Percentiles rank a stretch among this genome's conserved stretches.
Evolutionary conservation across 805 yeast genomes (phyloP).

Genomic region (Teunomyces kruisii): DNA sequence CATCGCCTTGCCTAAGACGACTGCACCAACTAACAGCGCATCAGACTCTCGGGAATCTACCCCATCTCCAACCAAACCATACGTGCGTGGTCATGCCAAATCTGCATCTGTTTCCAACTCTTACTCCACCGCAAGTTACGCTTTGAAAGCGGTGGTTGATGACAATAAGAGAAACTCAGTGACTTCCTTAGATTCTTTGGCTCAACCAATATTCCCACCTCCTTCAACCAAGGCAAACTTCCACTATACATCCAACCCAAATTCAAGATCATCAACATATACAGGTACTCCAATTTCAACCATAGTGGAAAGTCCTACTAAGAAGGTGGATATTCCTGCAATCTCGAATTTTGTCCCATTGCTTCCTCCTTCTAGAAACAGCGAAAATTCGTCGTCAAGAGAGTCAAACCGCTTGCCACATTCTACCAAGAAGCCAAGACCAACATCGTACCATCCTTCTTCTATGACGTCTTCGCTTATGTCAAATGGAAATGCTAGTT

Average conservation of each 20-base stretch:
- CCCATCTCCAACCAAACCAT: slow-evolving; percentile 21
- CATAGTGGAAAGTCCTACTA: slow-evolving; percentile 46
- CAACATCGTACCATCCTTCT: slow-evolving; percentile 81
- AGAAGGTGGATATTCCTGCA: slow-evolving; percentile 17
- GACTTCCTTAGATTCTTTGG: slow-evolving; percentile 15
- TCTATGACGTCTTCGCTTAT: slow-evolving; percentile 36
- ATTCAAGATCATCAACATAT: slow-evolving; percentile 28
- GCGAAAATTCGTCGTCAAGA: slow-evolving; percentile 10
- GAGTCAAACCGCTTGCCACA: slow-evolving; percentile 42
- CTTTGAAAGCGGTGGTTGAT: slow-evolving; percentile 71
- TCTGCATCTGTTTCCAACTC: slow-evolving; percentile 29
- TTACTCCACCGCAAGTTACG: slow-evolving; percentile 61
- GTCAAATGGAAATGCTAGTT: slow-evolving; percentile 10
- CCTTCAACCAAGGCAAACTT: slow-evolving; percentile 10
- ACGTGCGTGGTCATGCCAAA: slow-evolving; percentile 28
- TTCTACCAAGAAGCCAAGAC: slow-evolving; percentile 63
- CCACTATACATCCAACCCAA: slow-evolving; percentile 3
- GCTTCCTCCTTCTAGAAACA: slow-evolving; percentile 12
- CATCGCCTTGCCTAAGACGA: slow-evolving; percentile 34
- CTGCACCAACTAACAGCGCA: slow-evolving; percentile 6
- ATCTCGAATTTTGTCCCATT: slow-evolving; percentile 3
- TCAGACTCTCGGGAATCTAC: slow-evolving; percentile 18
- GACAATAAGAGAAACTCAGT: slow-evolving; percentile 43
- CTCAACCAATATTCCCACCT: slow-evolving; percentile 12
- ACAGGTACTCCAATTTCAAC: slow-evolving; percentile 42